Conservation (phyloP, 2,329 filamentous ascomycete species). For the Paecilomyces fulvus region DNA sequence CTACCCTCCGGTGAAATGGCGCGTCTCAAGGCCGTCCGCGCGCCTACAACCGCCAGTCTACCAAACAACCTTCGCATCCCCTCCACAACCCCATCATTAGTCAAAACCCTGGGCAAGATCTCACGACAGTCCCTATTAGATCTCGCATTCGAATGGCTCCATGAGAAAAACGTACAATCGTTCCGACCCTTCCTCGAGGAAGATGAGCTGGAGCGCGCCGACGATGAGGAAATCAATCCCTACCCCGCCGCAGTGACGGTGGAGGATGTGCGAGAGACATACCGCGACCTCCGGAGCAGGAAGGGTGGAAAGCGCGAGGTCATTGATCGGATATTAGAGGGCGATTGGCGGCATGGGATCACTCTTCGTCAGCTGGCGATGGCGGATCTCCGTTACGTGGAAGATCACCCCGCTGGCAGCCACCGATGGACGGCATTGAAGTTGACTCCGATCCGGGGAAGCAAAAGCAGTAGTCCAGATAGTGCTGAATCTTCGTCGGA, state of each 20-base stretch:
- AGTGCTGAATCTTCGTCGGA: constrained; percentile 18
- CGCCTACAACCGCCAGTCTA: constrained; percentile 64
- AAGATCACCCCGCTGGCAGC: constrained; percentile 41
- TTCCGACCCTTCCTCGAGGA: constrained; percentile 52
- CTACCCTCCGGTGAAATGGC: constrained; percentile 18
- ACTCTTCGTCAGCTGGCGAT: constrained; percentile 49
- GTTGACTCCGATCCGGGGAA: constrained; percentile 24
- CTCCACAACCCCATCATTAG: constrained; percentile 54
- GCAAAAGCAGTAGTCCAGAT: constrained; percentile 14
- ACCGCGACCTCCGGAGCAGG: constrained; percentile 50
- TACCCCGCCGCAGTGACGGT: constrained; percentile 61
- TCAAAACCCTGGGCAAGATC: constrained; percentile 60
- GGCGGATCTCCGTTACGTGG: constrained; percentile 45
- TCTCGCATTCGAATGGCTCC: constrained; percentile 69
- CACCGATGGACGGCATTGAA: constrained; percentile 48
- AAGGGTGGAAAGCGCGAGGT: constrained; percentile 47
- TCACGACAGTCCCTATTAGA: constrained; percentile 64
- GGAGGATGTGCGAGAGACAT: constrained; percentile 58
- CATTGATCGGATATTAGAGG: constrained; percentile 48
- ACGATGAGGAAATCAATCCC: constrained; percentile 55
- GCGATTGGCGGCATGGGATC: constrained; percentile 49
- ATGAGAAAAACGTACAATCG: constrained; percentile 52
- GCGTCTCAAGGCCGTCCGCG: constrained; percentile 27
- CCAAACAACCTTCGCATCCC: constrained; percentile 63
- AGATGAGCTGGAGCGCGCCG: constrained; percentile 42